Conservation (phyloP, 345 rosid species). For the Syzygium oleosum region DNA sequence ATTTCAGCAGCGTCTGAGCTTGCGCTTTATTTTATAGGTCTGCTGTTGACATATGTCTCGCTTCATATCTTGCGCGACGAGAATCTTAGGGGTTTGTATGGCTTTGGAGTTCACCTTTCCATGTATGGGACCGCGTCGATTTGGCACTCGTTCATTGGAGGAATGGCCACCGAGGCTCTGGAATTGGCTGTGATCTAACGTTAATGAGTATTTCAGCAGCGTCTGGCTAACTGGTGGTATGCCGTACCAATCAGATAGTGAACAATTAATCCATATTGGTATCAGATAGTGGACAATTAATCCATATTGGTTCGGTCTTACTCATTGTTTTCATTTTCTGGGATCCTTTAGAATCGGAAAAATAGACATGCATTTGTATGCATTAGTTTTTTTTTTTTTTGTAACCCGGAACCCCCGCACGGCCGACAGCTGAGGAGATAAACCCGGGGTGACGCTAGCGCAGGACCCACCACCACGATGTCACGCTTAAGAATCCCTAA, state of each 20-base stretch:
- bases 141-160: not conserved
- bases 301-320: not conserved
- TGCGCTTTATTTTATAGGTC: not conserved
- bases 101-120: not conserved
- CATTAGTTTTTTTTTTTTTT: no score
- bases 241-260: not conserved
- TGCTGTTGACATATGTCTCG: not conserved
- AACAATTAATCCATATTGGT: not conserved
- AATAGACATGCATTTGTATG: not conserved
- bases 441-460: no score
- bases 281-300: not conserved
- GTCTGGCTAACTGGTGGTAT: not conserved
- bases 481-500: no score
- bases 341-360: not conserved
- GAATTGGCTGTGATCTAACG: not conserved
- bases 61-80: not conserved
- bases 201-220: not conserved
- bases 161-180: not conserved
- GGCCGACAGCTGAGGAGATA: no score
- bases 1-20: no score
- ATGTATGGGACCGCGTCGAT: not conserved
- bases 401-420: no score
- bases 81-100: not conserved
- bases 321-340: not conserved
- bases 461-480: no score